Conservation (phyloP, 495 filamentous ascomycete species). For the Cudoniella acicularis region DNA sequence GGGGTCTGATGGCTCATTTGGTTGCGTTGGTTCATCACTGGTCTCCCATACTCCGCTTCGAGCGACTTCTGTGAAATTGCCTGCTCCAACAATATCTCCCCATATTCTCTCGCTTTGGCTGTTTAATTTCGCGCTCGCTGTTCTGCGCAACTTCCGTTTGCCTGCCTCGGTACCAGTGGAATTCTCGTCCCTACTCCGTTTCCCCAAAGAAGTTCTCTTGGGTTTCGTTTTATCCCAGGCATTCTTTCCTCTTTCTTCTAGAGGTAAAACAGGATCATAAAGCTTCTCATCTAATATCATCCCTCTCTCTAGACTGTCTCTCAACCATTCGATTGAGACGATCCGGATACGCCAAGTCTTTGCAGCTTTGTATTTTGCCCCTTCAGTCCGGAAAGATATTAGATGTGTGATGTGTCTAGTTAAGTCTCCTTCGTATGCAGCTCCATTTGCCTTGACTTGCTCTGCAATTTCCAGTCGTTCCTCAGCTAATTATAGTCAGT, state of each 20-base stretch:
- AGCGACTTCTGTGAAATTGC: slow-evolving; percentile 15
- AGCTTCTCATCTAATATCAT: slow-evolving; percentile 84
- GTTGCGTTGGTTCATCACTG: slow-evolving; percentile 6
- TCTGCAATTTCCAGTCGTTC: slow-evolving; percentile 66
- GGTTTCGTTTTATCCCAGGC: slow-evolving; percentile 61
- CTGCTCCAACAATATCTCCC: slow-evolving; percentile 73
- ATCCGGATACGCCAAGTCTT: slow-evolving; percentile 72
- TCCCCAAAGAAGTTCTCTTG: slow-evolving; percentile 33
- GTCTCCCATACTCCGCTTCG: slow-evolving; percentile 22
- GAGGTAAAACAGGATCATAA: slow-evolving; percentile 70
- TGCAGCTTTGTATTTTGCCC: slow-evolving; percentile 86
- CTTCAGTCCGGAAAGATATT: slow-evolving; percentile 71
- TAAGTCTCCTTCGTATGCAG: slow-evolving; percentile 78
- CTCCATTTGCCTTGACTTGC: slow-evolving; percentile 64
- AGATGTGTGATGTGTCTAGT: slow-evolving; percentile 84
- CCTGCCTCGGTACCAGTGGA: slow-evolving; percentile 27
- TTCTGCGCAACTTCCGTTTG: slow-evolving; percentile 71
- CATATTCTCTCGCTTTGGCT: slow-evolving; percentile 80
- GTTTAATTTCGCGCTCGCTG: slow-evolving; percentile 71
- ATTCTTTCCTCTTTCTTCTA: slow-evolving; percentile 66
- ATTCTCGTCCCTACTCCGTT: slow-evolving; percentile 42
- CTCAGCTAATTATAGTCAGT: slow-evolving; percentile 42
- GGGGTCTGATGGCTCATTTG: background rate
- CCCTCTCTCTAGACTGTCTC: slow-evolving; percentile 81
- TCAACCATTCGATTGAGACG: slow-evolving; percentile 80